A percentile compares a stretch with the other conserved stretches of the same genome.
These are phyloP conservation scores for Venturia asperata DNA, from an alignment of 2,329 filamentous ascomycete species.

Conservation along the genomic window DNA sequence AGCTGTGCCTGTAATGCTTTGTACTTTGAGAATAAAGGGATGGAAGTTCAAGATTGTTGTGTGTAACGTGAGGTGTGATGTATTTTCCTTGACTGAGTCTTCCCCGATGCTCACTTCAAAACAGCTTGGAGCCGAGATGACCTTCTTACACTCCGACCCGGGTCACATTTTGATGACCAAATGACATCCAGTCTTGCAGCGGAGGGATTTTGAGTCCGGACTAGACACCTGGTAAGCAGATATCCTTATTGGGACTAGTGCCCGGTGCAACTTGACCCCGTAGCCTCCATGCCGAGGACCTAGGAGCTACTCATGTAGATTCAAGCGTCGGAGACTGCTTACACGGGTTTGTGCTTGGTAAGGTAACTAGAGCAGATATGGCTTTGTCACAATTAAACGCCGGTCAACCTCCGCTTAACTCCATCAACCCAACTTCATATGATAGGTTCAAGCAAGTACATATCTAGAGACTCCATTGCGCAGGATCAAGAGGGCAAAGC, in stretches of 20 bases:
- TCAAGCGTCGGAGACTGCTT: neutral
- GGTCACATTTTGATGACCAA: neutral
- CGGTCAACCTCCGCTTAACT: neutral
- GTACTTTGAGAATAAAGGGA: conserved; percentile 12
- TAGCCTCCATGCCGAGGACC: neutral
- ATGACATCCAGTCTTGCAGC: neutral
- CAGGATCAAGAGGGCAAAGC: neutral
- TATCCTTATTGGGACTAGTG: neutral
- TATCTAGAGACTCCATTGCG: neutral
- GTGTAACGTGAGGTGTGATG: neutral
- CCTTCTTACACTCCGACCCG: neutral
- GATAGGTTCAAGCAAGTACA: neutral
- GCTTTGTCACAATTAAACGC: neutral
- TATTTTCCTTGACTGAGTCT: neutral
- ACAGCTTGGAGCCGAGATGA: neutral
- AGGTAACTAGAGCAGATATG: neutral
- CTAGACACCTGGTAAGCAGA: neutral
- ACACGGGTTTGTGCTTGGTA: neutral
- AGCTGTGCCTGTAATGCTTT: conserved; percentile 16
- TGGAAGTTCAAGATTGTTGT: conserved; percentile 7
- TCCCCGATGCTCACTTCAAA: neutral
- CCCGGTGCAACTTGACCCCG: neutral
- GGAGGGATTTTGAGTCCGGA: neutral
- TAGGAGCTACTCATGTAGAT: neutral
- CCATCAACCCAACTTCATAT: neutral